Percentiles rank a stretch among this genome's conserved stretches.
These are phyloP conservation scores for Acer yangbiense DNA, from an alignment of 345 rosid genomes.

Conservation along the genomic window DNA sequence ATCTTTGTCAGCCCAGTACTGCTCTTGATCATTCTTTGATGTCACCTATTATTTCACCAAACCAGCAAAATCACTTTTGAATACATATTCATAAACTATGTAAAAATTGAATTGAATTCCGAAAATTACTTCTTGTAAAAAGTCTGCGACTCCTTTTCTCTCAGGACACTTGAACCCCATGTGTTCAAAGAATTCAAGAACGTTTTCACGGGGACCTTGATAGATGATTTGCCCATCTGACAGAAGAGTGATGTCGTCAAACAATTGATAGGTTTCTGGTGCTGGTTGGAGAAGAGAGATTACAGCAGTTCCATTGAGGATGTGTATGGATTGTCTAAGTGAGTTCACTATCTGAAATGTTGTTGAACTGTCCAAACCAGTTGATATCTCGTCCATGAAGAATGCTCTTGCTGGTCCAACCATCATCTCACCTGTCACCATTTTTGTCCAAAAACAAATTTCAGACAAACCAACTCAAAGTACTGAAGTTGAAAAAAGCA, in stretches of 20 bases:
- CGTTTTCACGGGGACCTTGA: slow-evolving; percentile 70
- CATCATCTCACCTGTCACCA: slow-evolving; percentile 62
- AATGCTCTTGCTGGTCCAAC: slow-evolving; percentile 81
- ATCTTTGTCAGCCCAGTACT: slow-evolving; percentile 67
- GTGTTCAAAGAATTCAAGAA: slow-evolving; percentile 64
- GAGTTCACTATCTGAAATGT: slow-evolving; percentile 81
- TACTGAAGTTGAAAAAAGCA: no score
- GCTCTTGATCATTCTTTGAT: slow-evolving; percentile 85
- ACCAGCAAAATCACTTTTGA: background rate
- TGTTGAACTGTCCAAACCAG: slow-evolving; percentile 85
- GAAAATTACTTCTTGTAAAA: slow-evolving; percentile 64
- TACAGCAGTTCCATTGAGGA: slow-evolving; percentile 67
- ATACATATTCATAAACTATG: background rate
- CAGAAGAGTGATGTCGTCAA: slow-evolving; percentile 75
- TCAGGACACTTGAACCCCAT: slow-evolving; percentile 76
- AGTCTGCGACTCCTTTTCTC: slow-evolving; percentile 87
- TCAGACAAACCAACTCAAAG: background rate
- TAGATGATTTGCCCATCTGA: slow-evolving; percentile 81
- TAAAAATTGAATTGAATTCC: background rate
- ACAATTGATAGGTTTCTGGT: slow-evolving; percentile 72
- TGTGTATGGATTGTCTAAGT: slow-evolving; percentile 55
- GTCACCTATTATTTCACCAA: slow-evolving; percentile 46
- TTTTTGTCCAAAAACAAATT: background rate
- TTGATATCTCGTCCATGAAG: slow-evolving; percentile 89
- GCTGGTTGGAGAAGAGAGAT: slow-evolving; percentile 89